Base-by-base conservation (phyloP, 441 rosid species). In the Melastoma candidum region DNA sequence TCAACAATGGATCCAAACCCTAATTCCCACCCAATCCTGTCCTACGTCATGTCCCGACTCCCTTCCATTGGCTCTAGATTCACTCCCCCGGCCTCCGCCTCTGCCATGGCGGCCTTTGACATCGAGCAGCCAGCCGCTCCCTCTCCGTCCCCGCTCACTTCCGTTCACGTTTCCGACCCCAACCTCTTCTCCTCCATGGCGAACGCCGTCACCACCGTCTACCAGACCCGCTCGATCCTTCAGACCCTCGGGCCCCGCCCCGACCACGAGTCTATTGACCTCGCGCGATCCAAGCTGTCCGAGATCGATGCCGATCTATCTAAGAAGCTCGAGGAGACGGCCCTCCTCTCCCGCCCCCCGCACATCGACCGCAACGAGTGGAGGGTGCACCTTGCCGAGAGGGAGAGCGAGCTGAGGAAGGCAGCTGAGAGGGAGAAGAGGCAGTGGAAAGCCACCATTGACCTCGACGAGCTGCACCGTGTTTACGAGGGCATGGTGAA, bases 171-270 rank as follows among this genome's bases (percentile, higher is more conserved):
- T 25, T 32, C 76, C 39, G 78, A 80, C 57, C 98, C 96, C 7
- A 69, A 73, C 17, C 75, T 92, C 49, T 36, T 92, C 26, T 79
- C 93, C 22, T 71, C 92, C 57, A 87, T 92, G 98, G 75, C 78
- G 48, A 57, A 60, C 56, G 94, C 92, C 5, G 73, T 87, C 49
- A 45, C 83, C 51, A 90, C 83, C 64, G 96, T 92, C 0, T 63
- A 87, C 48, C 90, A 80, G 56, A 80, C 88, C 48, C 90, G 96
- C 50, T 72, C 88, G 47, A 60, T 85, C 13, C 95, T 92, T 47
- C 87, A 57, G 11, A 77, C 79, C 53, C 76, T 92, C 11, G 98
- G 98, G 6, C 89, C 92, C 0, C 84, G 96, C 4, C 98, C 96
- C 17, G 94, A 85, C 63, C 98, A 85, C 66, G 94, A 92, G 77